phyloP scores from a whole-genome alignment of 1,139 yeast species.

The Protomyces lactucae-debilis region DNA sequence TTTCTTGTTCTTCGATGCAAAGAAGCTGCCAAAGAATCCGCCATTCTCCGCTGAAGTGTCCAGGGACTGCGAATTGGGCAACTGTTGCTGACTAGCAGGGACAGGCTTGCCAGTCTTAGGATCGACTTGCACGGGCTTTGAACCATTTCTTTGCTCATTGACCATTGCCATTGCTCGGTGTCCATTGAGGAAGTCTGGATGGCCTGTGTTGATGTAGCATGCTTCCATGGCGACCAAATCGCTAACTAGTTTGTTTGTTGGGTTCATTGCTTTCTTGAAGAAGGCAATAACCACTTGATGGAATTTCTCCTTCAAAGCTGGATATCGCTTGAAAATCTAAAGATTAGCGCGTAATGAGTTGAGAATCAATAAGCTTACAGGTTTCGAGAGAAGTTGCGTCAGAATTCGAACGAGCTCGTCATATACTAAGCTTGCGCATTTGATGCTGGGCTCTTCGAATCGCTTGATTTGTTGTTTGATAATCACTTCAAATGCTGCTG shows the following conservation, averaged over 20 bases:
- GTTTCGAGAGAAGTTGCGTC: conserved; percentile 74
- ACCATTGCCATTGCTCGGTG: conserved; percentile 94
- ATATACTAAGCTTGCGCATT: conserved; percentile 84
- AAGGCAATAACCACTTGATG: conserved; percentile 74
- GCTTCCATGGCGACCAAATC: conserved; percentile 84
- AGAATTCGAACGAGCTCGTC: conserved; percentile 91
- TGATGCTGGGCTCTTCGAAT: conserved; percentile 87
- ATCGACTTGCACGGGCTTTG: conserved; percentile 74
- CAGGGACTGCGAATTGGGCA: conserved; percentile 15
- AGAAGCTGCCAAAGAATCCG: conserved; percentile 93
- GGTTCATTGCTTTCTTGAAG: conserved; percentile 71
- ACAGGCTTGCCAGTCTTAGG: conserved; percentile 79
- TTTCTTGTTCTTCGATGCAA: conserved; percentile 87
- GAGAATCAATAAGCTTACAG: conserved; percentile 37
- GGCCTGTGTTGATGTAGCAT: conserved; percentile 93
- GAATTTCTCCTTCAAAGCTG: conserved; percentile 80
- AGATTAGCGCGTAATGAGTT: not conserved
- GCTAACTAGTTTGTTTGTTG: conserved; percentile 77
- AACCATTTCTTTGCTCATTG: conserved; percentile 82
- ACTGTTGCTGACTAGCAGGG: conserved; percentile 34
- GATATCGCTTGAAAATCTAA: conserved; percentile 69
- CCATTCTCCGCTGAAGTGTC: conserved; percentile 40
- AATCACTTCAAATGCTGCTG: conserved; percentile 93
- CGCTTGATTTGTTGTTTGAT: conserved; percentile 92
- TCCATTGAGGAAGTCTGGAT: conserved; percentile 92